Evolutionary conservation across 345 rosid species (phyloP), one percentile per base, ranked within the genome.

Genomic region (Camelina sativa): DNA sequence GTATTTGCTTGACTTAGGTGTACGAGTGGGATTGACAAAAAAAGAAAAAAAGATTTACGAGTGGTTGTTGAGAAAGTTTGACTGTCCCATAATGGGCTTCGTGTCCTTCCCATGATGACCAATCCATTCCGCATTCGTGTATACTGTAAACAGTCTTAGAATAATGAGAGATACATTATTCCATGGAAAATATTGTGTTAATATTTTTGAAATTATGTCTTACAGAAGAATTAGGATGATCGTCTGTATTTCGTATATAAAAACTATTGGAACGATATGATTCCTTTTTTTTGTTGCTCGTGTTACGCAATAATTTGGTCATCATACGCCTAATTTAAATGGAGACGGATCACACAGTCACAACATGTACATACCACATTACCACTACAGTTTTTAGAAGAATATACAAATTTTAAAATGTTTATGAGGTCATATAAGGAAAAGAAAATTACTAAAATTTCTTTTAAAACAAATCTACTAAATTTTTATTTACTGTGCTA

Each of bases 51-150:
- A 28, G 30, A 28, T 28, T 3, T 38, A 47, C 59, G 59, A 46
- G 16, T 74, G 66, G 72, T 38, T 55, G 58, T 56, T 65, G 44
- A 67, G 12, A 67, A 67, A 67, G 57, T 75, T 68, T 68, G 79
- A 75, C 54, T 68, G 30, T 67, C 20, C 68, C 79, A 67, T 60
- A 30, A 32, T 67, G 64, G n/a, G n/a, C 63, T 58, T 68, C 79
- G 17, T 50, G 55, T 56, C 44, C 34, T 25, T 52, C 50, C 46
- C 64, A 16, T 28, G 43, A 28, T 28, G 4, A 68, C 40, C 53
- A 28, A 55, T 15, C 19, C 38, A 55, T 38, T 55, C 19, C 10
- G 23, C 23, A 37, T 23, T 12, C 46, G 34, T 46, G 17, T 71
- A 54, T 63, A 63, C 9, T 63, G 38, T 25, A 43, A n/a, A 13